Base-by-base conservation (phyloP, 192 early-diverging fungal genomes). In the Coemansia sp. region DNA sequence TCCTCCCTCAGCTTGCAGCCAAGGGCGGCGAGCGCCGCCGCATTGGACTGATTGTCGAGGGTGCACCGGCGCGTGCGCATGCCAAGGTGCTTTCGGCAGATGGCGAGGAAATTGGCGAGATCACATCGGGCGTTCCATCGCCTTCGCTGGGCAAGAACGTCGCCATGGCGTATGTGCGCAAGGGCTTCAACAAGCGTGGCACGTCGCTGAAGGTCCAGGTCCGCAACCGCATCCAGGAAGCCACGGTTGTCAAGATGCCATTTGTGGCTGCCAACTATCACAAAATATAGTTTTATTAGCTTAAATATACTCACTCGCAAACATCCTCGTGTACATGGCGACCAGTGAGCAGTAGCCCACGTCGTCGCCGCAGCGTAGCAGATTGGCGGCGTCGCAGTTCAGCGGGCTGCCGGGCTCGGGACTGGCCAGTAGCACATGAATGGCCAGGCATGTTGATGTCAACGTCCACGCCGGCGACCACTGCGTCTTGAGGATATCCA, bases 381-480 rank as follows among this genome's bases (percentile, higher is more conserved):
- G 82, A 63, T 95, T 96, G 5, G 95, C 96, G 50, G 92, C 94
- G 79, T 98, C 96, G 72, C 92, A 94, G 72, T 98, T 97, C 50
- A 97, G 75, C 21, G 95, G 96, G 61, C 89, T 92, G 66, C 88
- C 86, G 19, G 94, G 91, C 72, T 93, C 94, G 14, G 96, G 96
- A 55, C 87, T 85, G 49, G 86, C 86, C n/a, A 98, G 72, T 37
- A 98, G 83, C 25, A 92, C 83, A 22, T 85, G 85, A 24, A 98
- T 89, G 32, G 95, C 95, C 32, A 92, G 64, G 59, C 92, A 88
- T 0, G 92, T 87, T 4, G 93, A 92, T 37, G 90, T 78, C 17
- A 98, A 85, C 35, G 94, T 97, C 94, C 94, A 98, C 15, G 93
- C 90, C 9, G 97, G 97, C 38, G 90, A 90, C 97, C 97, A 98